A percentile compares a stretch with the other conserved stretches of the same genome.
These are phyloP conservation scores for Leishmania tropica DNA, from an alignment of 208 protist genomes.

Conservation along the genomic window DNA sequence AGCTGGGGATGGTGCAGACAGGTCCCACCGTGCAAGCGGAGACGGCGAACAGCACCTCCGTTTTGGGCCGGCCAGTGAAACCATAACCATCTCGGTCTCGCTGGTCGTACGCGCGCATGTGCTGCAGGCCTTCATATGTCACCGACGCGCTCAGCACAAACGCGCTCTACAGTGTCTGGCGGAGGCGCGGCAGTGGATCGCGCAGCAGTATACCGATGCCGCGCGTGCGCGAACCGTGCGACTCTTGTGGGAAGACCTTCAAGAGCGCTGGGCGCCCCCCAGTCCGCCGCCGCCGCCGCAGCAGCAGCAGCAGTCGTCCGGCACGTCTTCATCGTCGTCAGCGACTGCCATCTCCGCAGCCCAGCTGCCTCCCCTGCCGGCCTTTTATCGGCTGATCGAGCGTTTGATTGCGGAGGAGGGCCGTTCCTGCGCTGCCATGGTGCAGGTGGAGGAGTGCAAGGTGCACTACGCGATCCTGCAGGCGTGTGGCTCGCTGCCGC, in stretches of 20 bases:
- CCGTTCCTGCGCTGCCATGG: conserved; percentile 40
- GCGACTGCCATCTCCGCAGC: neutral
- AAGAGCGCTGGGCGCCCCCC: conserved; percentile 5
- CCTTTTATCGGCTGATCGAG: conserved; percentile 18
- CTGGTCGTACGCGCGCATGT: conserved; percentile 51
- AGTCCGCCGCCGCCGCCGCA: too few species aligned
- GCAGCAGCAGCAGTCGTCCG: neutral
- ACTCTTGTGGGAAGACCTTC: conserved; percentile 29
- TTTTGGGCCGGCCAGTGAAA: conserved; percentile 26
- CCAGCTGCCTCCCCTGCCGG: conserved; percentile 9
- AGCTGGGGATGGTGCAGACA: neutral
- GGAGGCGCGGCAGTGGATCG: conserved; percentile 32
- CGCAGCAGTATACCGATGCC: conserved; percentile 9
- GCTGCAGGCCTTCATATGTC: conserved; percentile 36
- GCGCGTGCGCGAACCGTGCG: conserved; percentile 25
- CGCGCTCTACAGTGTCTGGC: conserved; percentile 40
- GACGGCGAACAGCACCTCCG: neutral
- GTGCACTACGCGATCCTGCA: conserved; percentile 46
- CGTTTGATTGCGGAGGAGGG: conserved; percentile 22
- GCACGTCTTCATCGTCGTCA: neutral
- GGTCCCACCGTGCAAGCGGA: neutral
- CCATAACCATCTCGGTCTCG: conserved; percentile 39
- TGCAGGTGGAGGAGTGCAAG: conserved; percentile 50
- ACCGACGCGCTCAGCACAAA: conserved; percentile 28
- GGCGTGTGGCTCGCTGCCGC: conserved; percentile 13